phyloP scores from a whole-genome alignment of 2,329 filamentous ascomycete species.

The Colletotrichum phormii region DNA sequence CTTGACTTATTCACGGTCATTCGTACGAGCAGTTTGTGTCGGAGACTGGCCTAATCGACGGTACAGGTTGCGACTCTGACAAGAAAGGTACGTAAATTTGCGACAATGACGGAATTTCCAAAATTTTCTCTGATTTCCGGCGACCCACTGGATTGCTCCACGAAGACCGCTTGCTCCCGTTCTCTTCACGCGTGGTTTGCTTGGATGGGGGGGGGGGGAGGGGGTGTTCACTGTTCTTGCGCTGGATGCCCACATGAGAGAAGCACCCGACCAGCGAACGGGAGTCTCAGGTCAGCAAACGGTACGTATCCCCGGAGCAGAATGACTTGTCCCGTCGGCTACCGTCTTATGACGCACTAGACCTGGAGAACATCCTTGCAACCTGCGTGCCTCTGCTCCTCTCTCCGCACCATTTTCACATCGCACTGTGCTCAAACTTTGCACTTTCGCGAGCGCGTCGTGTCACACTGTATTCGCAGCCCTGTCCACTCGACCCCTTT shows the following conservation, averaged over 20 bases:
- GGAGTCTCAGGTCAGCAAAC: constrained; percentile 8
- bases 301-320: constrained; percentile 11
- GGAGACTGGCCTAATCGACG: constrained; percentile 1
- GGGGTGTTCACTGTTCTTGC: too few relatives aligned
- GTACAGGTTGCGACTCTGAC: background rate
- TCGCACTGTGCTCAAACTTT: constrained; percentile 30
- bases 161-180: background rate
- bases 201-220: background rate
- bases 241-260: background rate
- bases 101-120: background rate
- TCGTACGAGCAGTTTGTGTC: background rate
- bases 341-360: constrained; percentile 34
- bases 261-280: background rate
- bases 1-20: background rate
- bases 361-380: constrained; percentile 19
- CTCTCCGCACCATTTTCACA: background rate
- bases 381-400: background rate
- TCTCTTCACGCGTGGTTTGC: background rate
- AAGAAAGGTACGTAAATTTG: background rate
- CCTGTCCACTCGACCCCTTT: background rate
- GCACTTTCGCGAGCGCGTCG: constrained; percentile 17
- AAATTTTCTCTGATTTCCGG: background rate
- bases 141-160: constrained; percentile 16
- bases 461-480: constrained; percentile 7
- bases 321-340: constrained; percentile 11